These are phyloP conservation scores for Gossypioides kirkii DNA, from an alignment of 345 rosid species.

Conservation along the genomic window DNA sequence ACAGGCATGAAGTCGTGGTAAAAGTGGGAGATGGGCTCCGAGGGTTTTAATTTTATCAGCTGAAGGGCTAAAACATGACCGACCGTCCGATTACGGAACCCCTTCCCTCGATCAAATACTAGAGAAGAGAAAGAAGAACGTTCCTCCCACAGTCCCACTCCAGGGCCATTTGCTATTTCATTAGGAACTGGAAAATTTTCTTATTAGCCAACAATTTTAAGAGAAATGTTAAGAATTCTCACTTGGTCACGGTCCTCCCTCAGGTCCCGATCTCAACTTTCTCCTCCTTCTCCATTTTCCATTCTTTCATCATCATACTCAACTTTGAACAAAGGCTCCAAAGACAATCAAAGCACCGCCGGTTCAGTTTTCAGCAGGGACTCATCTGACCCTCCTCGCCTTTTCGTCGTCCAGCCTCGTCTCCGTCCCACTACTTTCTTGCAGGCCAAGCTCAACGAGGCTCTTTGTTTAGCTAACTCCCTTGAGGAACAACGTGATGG, in stretches of 20 bases:
- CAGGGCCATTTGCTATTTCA: background rate
- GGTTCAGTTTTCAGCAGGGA: slow-evolving; percentile 50
- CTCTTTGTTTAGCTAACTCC: slow-evolving; percentile 84
- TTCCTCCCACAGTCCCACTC: background rate
- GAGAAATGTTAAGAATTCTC: slow-evolving; percentile 34
- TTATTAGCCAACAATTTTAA: too few species aligned
- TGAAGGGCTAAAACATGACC: background rate
- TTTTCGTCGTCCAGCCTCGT: slow-evolving; percentile 89
- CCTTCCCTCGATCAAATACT: background rate
- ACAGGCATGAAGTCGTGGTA: background rate
- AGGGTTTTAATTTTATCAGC: background rate
- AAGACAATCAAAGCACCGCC: slow-evolving; percentile 8
- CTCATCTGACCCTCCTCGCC: slow-evolving; percentile 64
- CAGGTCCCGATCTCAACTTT: slow-evolving; percentile 14
- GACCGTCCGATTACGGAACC: background rate
- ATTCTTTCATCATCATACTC: slow-evolving; percentile 25
- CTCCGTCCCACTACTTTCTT: slow-evolving; percentile 53
- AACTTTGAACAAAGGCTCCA: slow-evolving; percentile 21
- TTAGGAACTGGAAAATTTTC: background rate
- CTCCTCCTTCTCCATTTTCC: slow-evolving; percentile 17
- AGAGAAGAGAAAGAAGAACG: background rate
- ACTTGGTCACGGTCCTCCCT: slow-evolving; percentile 28
- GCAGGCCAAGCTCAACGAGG: slow-evolving; percentile 85
- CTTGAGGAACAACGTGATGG: slow-evolving; percentile 95
- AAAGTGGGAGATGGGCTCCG: background rate